phyloP scores from a whole-genome alignment of 208 protist genomes.

The Crithidia thermophila region DNA sequence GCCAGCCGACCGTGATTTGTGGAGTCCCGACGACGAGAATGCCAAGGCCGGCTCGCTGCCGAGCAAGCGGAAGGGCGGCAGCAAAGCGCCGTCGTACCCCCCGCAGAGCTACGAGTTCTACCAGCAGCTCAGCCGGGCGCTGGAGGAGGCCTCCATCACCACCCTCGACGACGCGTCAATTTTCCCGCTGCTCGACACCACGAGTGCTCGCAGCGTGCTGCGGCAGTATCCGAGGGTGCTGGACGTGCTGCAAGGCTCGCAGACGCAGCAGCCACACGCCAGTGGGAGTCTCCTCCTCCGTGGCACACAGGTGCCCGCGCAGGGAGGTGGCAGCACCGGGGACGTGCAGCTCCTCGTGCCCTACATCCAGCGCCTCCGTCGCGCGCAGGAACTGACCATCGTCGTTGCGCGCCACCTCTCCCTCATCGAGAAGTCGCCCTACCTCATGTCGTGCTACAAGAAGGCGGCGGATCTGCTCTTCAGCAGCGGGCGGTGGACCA shows the following conservation, averaged over 20 bases:
- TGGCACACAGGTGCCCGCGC: too few relatives aligned
- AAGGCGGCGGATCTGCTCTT: slow-evolving; percentile 70
- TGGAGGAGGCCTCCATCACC: slow-evolving; percentile 48
- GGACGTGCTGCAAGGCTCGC: slow-evolving; percentile 1
- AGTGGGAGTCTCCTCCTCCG: too few relatives aligned
- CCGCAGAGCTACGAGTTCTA: slow-evolving; percentile 81
- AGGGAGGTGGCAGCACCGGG: too few relatives aligned
- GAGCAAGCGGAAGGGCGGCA: background rate
- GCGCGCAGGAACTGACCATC: slow-evolving; percentile 68
- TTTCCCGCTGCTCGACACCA: slow-evolving; percentile 30
- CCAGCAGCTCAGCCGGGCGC: slow-evolving; percentile 60
- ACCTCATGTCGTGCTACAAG: slow-evolving; percentile 62
- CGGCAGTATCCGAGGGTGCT: slow-evolving; percentile 35
- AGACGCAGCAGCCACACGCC: background rate
- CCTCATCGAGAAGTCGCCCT: slow-evolving; percentile 66
- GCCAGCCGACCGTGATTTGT: slow-evolving; percentile 30
- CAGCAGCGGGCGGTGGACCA: slow-evolving; percentile 72
- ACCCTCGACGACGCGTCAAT: slow-evolving; percentile 34
- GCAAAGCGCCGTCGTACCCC: slow-evolving; percentile 1
- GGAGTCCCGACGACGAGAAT: slow-evolving; percentile 13
- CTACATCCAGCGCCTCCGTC: slow-evolving; percentile 74
- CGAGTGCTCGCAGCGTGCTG: slow-evolving; percentile 30
- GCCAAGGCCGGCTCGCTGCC: background rate
- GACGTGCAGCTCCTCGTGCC: slow-evolving; percentile 32
- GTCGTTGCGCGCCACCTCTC: slow-evolving; percentile 63